Evolutionary conservation across 1,284 basidiomycete species (phyloP), one percentile per base, ranked within the genome.

Genomic region (Agaricales sp.): DNA sequence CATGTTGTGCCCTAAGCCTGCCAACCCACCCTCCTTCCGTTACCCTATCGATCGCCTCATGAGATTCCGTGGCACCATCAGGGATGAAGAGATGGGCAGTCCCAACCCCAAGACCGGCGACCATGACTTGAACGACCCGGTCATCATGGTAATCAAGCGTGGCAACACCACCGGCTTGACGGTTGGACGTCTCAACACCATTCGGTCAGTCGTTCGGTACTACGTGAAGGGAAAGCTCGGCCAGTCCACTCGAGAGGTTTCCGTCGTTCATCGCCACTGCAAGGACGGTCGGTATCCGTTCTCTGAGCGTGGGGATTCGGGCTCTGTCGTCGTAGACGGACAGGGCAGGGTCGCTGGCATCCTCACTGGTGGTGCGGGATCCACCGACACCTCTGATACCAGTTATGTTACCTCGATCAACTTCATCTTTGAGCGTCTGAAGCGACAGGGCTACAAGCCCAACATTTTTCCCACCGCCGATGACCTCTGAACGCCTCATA

Each of bases 41-140:
- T 68, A 64, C 55, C 69, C 65, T 25, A 3, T 4, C 4, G 58
- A 63, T 54, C 56, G 63, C 50, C 67, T 68, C 4, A 58, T 68
- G 49, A 55, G 50, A 44, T 57, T 62, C 43, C 20, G 16, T 4
- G 63, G 58, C 48, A 56, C 43, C 51, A 57, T 67, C 35, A 38
- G 53, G 12, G 58, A 61, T 22, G 55, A 59, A 3, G 50, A 59
- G 55, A 59, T 69, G 58, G 14, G 14, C 6, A 6, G 6, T 6
- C 6, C 6, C 50, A 21, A 47, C 38, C 64, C 65, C 13, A 52
- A 57, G 45, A 60, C 55, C 53, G 50, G 53, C 37, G 63, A 68
- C 56, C 20, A 13, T 35, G 14, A 30, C 14, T 6, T 6, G 50
- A 63, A 45, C 54, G 54, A 64, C 44, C 53, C 53, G 13, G 60